Conservation (phyloP, 2,329 filamentous ascomycete genomes). For the Fusarium camptoceras region DNA sequence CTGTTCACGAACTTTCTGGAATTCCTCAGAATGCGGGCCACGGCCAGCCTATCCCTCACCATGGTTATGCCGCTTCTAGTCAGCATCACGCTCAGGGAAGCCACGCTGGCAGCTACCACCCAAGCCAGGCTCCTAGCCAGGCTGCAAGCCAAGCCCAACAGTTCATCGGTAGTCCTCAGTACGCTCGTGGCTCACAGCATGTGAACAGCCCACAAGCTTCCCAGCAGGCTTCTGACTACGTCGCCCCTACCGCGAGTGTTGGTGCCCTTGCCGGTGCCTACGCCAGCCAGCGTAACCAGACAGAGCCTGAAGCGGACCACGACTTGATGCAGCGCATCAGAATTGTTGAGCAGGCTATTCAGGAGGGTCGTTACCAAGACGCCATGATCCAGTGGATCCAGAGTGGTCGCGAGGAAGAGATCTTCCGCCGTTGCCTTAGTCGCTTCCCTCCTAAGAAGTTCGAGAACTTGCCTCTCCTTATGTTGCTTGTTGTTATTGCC, state of each 20-base stretch:
- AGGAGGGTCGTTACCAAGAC: conserved; percentile 69
- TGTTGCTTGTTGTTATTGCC: conserved; percentile 73
- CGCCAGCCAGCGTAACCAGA: conserved; percentile 52
- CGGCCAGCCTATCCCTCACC: conserved; percentile 43
- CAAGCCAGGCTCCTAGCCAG: conserved; percentile 52
- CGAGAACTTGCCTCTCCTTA: conserved; percentile 68
- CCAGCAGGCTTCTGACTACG: conserved; percentile 50
- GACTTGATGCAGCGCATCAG: conserved; percentile 69
- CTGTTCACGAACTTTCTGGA: conserved; percentile 58
- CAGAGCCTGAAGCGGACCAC: conserved; percentile 53
- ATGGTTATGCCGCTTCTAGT: conserved; percentile 46
- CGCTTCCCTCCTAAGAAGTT: conserved; percentile 57
- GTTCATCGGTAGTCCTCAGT: conserved; percentile 54
- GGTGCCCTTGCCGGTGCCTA: conserved; percentile 52
- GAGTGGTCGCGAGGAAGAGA: conserved; percentile 69
- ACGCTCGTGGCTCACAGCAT: conserved; percentile 51
- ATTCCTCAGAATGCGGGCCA: conserved; percentile 42
- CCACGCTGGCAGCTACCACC: conserved; percentile 51
- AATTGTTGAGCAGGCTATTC: conserved; percentile 71
- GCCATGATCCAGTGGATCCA: conserved; percentile 76
- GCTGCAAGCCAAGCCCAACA: conserved; percentile 49
- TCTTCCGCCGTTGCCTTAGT: conserved; percentile 64
- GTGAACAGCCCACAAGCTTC: conserved; percentile 52
- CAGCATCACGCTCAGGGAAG: conserved; percentile 43
- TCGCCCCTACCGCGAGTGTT: conserved; percentile 49